phyloP scores from a whole-genome alignment of 495 filamentous ascomycete species.

The Aspergillus leporis region DNA sequence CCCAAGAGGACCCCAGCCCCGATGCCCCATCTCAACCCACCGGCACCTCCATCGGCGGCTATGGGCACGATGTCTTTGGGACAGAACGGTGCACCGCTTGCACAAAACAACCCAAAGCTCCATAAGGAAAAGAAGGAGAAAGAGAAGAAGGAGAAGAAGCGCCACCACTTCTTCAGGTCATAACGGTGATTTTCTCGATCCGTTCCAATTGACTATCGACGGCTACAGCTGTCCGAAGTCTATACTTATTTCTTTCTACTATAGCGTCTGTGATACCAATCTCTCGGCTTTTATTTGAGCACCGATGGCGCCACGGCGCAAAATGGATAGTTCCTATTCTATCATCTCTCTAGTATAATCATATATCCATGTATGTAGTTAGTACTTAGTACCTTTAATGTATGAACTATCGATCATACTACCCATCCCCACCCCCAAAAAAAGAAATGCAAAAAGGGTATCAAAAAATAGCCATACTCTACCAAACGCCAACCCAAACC shows the following conservation, averaged over 20 bases:
- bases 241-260: conserved; percentile 21
- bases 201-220: conserved; percentile 1
- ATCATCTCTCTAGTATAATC: conserved; percentile 1
- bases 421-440: neutral
- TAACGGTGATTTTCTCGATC: conserved; percentile 1
- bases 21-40: conserved; percentile 27
- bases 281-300: conserved; percentile 22
- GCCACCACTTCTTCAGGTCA: conserved; percentile 69
- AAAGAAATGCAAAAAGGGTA: conserved; percentile 2
- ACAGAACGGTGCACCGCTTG: conserved; percentile 24
- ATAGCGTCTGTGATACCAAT: conserved; percentile 44
- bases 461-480: neutral
- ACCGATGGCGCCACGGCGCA: conserved; percentile 4
- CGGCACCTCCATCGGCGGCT: conserved; percentile 54
- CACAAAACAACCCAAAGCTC: conserved; percentile 29
- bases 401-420: neutral
- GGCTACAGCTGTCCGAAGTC: neutral
- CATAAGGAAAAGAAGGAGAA: conserved; percentile 47
- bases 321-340: conserved; percentile 1
- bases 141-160: conserved; percentile 55
- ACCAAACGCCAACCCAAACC: conserved; percentile 9
- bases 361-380: conserved; percentile 6
- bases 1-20: conserved; percentile 35
- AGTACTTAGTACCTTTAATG: neutral
- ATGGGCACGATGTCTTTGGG: conserved; percentile 61